phyloP scores from a whole-genome alignment of 2,329 filamentous ascomycete species.

The Trichophyton rubrum region DNA sequence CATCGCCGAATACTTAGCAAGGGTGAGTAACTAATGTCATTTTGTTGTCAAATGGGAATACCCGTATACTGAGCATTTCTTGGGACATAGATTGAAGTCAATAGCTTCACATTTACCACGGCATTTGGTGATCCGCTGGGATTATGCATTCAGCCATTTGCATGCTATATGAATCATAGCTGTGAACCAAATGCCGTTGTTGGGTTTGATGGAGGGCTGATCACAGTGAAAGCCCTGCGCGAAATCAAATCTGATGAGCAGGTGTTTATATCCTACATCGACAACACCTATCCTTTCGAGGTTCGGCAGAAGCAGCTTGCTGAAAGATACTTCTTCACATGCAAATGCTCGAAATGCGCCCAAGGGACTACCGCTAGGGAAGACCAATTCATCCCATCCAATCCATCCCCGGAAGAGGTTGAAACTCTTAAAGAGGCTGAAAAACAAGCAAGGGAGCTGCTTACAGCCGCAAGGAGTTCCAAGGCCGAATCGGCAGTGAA shows the following conservation, averaged over 20 bases:
- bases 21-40: conserved; percentile 22
- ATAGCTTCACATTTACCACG: conserved; percentile 46
- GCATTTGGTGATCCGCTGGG: conserved; percentile 46
- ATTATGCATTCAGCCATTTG: conserved; percentile 44
- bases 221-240: conserved; percentile 41
- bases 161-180: conserved; percentile 48
- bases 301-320: conserved; percentile 42
- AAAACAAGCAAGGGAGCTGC: conserved; percentile 16
- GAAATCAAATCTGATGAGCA: conserved; percentile 45
- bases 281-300: conserved; percentile 40
- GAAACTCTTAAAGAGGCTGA: conserved; percentile 14
- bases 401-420: conserved; percentile 9
- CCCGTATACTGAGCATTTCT: not conserved
- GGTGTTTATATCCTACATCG: conserved; percentile 50
- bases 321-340: conserved; percentile 47
- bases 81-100: conserved; percentile 39
- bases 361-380: conserved; percentile 14
- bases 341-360: conserved; percentile 42
- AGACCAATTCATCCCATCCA: conserved; percentile 12
- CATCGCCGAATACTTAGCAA: conserved; percentile 34
- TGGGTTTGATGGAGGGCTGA: conserved; percentile 42
- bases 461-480: conserved; percentile 16
- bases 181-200: conserved; percentile 49
- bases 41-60: not conserved
- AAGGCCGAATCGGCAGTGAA: conserved; percentile 21